These are phyloP conservation scores for Aspergillus ruber DNA, from an alignment of 2,329 filamentous ascomycete species.

Conservation along the genomic window DNA sequence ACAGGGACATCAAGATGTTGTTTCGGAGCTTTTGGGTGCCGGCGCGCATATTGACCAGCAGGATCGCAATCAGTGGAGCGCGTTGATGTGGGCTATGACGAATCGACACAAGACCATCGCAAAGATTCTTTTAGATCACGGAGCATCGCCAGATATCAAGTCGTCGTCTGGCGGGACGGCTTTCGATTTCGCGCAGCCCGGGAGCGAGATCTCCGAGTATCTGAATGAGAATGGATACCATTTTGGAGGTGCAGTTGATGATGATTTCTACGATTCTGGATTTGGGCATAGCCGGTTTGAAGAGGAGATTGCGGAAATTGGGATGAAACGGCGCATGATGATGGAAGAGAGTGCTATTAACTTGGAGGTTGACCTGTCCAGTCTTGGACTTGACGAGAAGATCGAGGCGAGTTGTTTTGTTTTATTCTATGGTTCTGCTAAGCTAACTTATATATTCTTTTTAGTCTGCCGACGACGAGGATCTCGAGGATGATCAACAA, in stretches of 20 bases:
- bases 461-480: conserved; percentile 67
- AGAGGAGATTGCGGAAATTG: conserved; percentile 94
- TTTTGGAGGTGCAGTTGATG: conserved; percentile 39
- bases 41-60: conserved; percentile 87
- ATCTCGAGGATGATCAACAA: conserved; percentile 79
- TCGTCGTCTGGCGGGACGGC: conserved; percentile 90
- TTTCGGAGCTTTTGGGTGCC: conserved; percentile 73
- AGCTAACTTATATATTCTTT: conserved; percentile 3
- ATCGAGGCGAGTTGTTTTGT: conserved; percentile 61
- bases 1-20: conserved; percentile 82
- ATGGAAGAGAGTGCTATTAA: conserved; percentile 99
- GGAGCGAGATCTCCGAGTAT: conserved; percentile 95
- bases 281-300: conserved; percentile 92
- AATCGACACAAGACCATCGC: conserved; percentile 95
- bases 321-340: conserved; percentile 84
- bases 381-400: conserved; percentile 90
- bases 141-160: conserved; percentile 91
- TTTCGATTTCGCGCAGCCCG: conserved; percentile 89
- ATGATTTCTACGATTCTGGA: conserved; percentile 91
- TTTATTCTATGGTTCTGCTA: conserved; percentile 1
- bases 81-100: conserved; percentile 99
- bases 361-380: conserved; percentile 90
- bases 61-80: conserved; percentile 94
- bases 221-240: conserved; percentile 89
- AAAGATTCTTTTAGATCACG: conserved; percentile 84